Percentiles rank a stretch among this genome's conserved stretches.
These are phyloP conservation scores for Xylaria arbuscula DNA, from an alignment of 2,329 filamentous ascomycete genomes.

Conservation along the genomic window DNA sequence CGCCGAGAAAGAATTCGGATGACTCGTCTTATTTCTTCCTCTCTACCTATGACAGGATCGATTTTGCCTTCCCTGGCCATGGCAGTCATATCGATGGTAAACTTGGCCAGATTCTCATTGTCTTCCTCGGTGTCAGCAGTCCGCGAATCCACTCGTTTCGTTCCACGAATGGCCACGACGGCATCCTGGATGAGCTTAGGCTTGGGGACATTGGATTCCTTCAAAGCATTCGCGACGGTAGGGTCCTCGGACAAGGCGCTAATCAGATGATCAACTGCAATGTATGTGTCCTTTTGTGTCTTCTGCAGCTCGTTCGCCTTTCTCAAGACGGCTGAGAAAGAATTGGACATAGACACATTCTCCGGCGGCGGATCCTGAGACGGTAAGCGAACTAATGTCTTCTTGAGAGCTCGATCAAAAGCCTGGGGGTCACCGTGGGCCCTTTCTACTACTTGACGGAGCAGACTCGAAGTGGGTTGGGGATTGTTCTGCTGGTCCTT, in stretches of 20 bases:
- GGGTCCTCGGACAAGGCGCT: slow-evolving; percentile 83
- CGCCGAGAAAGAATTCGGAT: slow-evolving; percentile 90
- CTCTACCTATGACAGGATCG: slow-evolving; percentile 94
- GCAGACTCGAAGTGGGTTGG: slow-evolving; percentile 77
- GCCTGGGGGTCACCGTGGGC: slow-evolving; percentile 92
- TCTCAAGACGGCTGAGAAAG: slow-evolving; percentile 83
- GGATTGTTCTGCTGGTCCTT: slow-evolving; percentile 85
- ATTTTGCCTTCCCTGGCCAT: slow-evolving; percentile 98
- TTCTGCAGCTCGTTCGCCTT: slow-evolving; percentile 91
- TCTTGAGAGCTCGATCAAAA: slow-evolving; percentile 91
- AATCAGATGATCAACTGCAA: slow-evolving; percentile 95
- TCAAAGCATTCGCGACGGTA: slow-evolving; percentile 77
- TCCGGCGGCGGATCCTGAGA: slow-evolving; percentile 96
- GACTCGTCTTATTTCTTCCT: slow-evolving; percentile 93
- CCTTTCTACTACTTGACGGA: slow-evolving; percentile 93
- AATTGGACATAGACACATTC: slow-evolving; percentile 82
- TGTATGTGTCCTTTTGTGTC: slow-evolving; percentile 95
- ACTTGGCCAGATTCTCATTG: slow-evolving; percentile 96
- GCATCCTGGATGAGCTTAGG: slow-evolving; percentile 89
- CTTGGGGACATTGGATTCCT: slow-evolving; percentile 91
- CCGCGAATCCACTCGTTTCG: slow-evolving; percentile 92
- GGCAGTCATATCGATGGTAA: slow-evolving; percentile 97
- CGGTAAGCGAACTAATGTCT: slow-evolving; percentile 86
- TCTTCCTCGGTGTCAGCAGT: slow-evolving; percentile 93
- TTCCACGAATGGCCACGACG: slow-evolving; percentile 91